Evolutionary conservation across 371 early-diverging fungal genomes (phyloP).

Genomic region (Basidiobolus meristosporus): DNA sequence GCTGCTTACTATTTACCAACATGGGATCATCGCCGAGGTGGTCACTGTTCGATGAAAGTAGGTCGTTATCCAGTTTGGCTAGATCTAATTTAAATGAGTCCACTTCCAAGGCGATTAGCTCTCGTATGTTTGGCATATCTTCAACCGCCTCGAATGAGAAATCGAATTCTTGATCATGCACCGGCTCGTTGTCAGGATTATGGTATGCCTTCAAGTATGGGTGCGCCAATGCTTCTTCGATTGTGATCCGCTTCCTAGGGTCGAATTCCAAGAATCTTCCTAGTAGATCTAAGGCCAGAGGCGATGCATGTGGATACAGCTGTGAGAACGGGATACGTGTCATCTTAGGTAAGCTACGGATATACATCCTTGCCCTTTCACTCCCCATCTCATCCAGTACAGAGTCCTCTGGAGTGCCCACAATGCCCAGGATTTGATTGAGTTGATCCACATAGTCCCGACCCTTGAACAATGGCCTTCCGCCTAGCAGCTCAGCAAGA

Average conservation of each 20-base stretch:
- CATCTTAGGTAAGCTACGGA: constrained; percentile 74
- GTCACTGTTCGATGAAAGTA: too few relatives aligned
- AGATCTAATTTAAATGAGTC: too few relatives aligned
- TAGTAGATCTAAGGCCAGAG: constrained; percentile 60
- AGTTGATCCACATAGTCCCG: constrained; percentile 97
- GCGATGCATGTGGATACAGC: constrained; percentile 53
- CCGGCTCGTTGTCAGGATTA: constrained; percentile 57
- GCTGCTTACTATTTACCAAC: too few relatives aligned
- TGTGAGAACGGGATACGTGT: constrained; percentile 70
- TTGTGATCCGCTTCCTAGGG: constrained; percentile 63
- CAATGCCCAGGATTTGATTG: constrained; percentile 86
- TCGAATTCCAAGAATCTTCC: constrained; percentile 61
- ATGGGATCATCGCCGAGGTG: too few relatives aligned
- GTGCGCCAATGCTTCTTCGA: constrained; percentile 62
- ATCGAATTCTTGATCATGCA: constrained; percentile 55
- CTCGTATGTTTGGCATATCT: constrained; percentile 69
- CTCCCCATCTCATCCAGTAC: constrained; percentile 66
- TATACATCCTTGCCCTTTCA: constrained; percentile 64
- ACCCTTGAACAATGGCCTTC: constrained; percentile 76
- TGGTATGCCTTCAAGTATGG: constrained; percentile 60
- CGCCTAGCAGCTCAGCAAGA: constrained; percentile 87
- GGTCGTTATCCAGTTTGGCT: too few relatives aligned
- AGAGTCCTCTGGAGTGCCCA: constrained; percentile 95
- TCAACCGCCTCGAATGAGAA: constrained; percentile 83
- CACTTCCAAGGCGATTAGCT: too few relatives aligned